Conservation (phyloP, 2,329 filamentous ascomycete genomes). For the Mycosphaerella sp. region DNA sequence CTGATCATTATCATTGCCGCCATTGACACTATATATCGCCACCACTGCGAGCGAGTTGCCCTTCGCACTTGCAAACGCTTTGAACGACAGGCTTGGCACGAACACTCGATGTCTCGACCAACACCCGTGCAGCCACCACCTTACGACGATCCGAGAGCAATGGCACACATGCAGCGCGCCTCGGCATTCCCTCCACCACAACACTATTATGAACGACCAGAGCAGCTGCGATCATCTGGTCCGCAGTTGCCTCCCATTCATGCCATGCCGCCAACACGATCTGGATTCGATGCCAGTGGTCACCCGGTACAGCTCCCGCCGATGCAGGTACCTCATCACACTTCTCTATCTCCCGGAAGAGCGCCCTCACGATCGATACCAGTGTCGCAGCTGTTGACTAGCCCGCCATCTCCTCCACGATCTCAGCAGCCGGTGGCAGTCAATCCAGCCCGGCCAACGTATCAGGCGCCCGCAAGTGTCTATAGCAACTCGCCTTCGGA, state of each 20-base stretch:
- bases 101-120: constrained; percentile 21
- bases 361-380: constrained; percentile 19
- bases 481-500: constrained; percentile 13
- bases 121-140: constrained; percentile 39
- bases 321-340: constrained; percentile 36
- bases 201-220: constrained; percentile 36
- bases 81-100: not conserved
- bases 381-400: constrained; percentile 25
- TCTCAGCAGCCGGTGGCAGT: constrained; percentile 6
- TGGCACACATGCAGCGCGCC: constrained; percentile 43
- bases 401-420: constrained; percentile 31
- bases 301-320: constrained; percentile 32
- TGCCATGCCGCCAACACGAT: constrained; percentile 5
- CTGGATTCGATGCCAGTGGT: constrained; percentile 11
- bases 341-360: constrained; percentile 20
- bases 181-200: constrained; percentile 37
- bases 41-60: not conserved
- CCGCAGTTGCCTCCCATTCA: constrained; percentile 34
- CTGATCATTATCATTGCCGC: constrained; percentile 1
- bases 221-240: constrained; percentile 36
- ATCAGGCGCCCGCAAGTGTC: constrained; percentile 7
- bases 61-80: not conserved
- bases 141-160: constrained; percentile 33
- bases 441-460: constrained; percentile 26
- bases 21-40: not conserved